Conservation (phyloP, 768 basidiomycete species). For the Sarcomyxa edulis region DNA sequence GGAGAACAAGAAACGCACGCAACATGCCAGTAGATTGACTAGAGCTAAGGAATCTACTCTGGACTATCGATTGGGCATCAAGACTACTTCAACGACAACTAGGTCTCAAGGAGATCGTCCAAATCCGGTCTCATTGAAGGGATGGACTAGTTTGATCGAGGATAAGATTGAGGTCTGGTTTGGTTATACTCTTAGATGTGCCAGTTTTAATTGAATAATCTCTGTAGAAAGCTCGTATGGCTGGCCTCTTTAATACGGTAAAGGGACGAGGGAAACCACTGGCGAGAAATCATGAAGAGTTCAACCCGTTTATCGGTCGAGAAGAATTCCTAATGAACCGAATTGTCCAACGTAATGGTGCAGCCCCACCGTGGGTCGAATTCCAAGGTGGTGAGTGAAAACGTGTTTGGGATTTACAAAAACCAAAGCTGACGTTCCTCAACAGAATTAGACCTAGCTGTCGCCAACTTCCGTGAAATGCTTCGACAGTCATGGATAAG, state of each 20-base stretch:
- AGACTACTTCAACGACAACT: slow-evolving; percentile 22
- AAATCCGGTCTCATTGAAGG: slow-evolving; percentile 63
- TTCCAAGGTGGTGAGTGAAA: slow-evolving; percentile 56
- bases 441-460: slow-evolving; percentile 62
- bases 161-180: slow-evolving; percentile 72
- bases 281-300: slow-evolving; percentile 30
- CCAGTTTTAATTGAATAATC: not conserved
- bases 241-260: slow-evolving; percentile 68
- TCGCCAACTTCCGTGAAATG: slow-evolving; percentile 57
- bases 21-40: slow-evolving; percentile 50
- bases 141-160: slow-evolving; percentile 73
- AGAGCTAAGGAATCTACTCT: slow-evolving; percentile 67
- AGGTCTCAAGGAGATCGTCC: slow-evolving; percentile 20
- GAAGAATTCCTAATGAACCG: slow-evolving; percentile 86
- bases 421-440: not conserved
- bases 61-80: slow-evolving; percentile 69
- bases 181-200: slow-evolving; percentile 9
- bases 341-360: slow-evolving; percentile 78
- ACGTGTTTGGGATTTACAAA: not conserved
- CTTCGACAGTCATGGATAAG: slow-evolving; percentile 70
- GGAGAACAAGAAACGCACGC: slow-evolving; percentile 46
- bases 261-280: slow-evolving; percentile 55
- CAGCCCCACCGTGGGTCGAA: slow-evolving; percentile 84
- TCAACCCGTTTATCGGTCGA: slow-evolving; percentile 56
- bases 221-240: slow-evolving; percentile 53